Percentiles rank a stretch among this genome's conserved stretches.
Conservation (phyloP, 1,284 basidiomycete species). For the Schizopora paradoxa region DNA sequence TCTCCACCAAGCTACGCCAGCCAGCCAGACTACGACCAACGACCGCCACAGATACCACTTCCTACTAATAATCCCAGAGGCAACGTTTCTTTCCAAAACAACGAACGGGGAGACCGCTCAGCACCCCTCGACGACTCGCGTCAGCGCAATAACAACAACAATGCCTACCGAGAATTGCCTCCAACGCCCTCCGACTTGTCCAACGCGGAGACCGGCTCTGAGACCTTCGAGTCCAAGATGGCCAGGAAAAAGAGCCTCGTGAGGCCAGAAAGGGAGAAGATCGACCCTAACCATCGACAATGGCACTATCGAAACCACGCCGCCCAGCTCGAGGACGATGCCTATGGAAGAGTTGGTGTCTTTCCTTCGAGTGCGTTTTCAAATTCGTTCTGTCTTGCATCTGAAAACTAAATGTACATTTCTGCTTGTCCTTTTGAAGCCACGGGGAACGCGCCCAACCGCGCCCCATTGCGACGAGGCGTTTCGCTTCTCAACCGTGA, state of each 20-base stretch:
- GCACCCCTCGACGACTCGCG: constrained; percentile 48
- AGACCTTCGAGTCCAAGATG: constrained; percentile 36
- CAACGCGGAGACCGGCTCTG: constrained; percentile 40
- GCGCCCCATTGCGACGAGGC: constrained; percentile 67
- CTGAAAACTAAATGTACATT: constrained; percentile 11
- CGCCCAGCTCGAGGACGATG: constrained; percentile 71
- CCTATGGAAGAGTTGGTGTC: constrained; percentile 55
- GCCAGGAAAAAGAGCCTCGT: constrained; percentile 91
- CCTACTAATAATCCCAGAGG: constrained; percentile 33
- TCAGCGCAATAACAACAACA: constrained; percentile 38
- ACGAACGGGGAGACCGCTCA: constrained; percentile 61
- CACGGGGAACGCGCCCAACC: constrained; percentile 79
- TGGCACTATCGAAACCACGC: constrained; percentile 95
- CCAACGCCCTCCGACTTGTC: constrained; percentile 38
- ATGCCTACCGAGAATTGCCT: constrained; percentile 50
- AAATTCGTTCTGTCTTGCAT: constrained; percentile 13
- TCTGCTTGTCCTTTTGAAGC: constrained; percentile 34
- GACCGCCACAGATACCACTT: constrained; percentile 19
- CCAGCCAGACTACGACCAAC: constrained; percentile 20
- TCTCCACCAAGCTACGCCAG: constrained; percentile 30
- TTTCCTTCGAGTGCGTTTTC: constrained; percentile 70
- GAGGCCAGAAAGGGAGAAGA: constrained; percentile 91
- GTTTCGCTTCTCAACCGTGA: constrained; percentile 85
- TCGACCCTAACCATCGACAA: constrained; percentile 90
- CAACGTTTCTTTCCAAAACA: constrained; percentile 62